Evolutionary conservation across 768 basidiomycete species (phyloP).

Genomic region (Lactifluus echinatus): DNA sequence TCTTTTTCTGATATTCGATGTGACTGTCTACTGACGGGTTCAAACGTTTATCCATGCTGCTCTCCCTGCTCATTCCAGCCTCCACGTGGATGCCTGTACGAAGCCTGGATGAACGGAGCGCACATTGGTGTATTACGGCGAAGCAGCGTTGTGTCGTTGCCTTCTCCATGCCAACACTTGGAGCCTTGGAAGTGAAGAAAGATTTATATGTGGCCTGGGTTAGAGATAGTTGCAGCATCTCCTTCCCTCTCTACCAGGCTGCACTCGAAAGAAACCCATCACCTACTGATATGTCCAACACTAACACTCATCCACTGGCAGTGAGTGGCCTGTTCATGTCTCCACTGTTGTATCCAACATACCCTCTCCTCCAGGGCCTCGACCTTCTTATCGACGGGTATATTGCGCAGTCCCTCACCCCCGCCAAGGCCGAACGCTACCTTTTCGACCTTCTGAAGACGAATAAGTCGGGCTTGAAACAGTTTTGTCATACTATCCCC

Average conservation of each 20-base stretch:
- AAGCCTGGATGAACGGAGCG: neutral
- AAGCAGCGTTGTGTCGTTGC: neutral
- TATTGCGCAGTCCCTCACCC: conserved; percentile 2
- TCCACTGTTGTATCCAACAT: neutral
- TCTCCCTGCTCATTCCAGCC: neutral
- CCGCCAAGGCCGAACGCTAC: conserved; percentile 1
- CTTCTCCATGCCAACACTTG: neutral
- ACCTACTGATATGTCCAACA: neutral
- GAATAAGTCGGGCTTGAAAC: neutral
- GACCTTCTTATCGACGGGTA: conserved; percentile 13
- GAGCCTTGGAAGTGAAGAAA: no score
- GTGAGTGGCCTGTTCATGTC: neutral
- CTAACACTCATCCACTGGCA: no score
- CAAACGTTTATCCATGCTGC: no score
- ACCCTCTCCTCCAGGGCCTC: neutral
- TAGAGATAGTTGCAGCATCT: neutral
- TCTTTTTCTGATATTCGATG: no score
- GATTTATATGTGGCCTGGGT: conserved; percentile 3
- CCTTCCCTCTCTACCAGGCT: neutral
- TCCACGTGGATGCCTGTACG: conserved; percentile 2
- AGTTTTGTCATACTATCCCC: neutral
- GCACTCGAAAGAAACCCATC: neutral
- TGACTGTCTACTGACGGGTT: no score
- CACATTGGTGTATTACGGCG: neutral
- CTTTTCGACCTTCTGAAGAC: conserved; percentile 10